Evolutionary conservation across 2,329 filamentous ascomycete species (phyloP).

Genomic region (Chaetomium sp.): DNA sequence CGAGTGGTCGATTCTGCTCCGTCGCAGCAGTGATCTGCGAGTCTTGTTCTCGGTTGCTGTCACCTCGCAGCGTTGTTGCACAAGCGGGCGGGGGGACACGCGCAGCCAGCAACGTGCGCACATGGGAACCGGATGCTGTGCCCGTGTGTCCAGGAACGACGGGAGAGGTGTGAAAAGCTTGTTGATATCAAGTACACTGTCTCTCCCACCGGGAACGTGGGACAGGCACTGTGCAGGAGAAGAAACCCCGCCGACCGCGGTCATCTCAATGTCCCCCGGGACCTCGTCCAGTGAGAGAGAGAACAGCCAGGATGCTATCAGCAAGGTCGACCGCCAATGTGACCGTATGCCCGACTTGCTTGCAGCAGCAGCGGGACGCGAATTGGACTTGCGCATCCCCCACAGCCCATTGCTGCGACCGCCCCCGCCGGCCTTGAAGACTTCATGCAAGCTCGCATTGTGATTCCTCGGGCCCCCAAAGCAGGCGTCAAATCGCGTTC

Average conservation of each 20-base stretch:
- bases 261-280: not conserved
- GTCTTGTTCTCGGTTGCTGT: conserved; percentile 12
- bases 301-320: not conserved
- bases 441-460: conserved; percentile 22
- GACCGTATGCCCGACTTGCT: conserved; percentile 20
- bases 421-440: conserved; percentile 1
- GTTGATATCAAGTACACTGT: not conserved
- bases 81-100: conserved; percentile 8
- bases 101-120: conserved; percentile 25
- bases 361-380: conserved; percentile 21
- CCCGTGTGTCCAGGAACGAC: not conserved
- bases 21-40: conserved; percentile 24
- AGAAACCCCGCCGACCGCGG: not conserved
- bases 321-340: conserved; percentile 3
- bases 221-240: conserved; percentile 2
- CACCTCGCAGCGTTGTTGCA: conserved; percentile 5
- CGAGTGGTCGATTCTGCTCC: not conserved
- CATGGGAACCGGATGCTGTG: conserved; percentile 17
- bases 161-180: not conserved
- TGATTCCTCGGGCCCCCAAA: conserved; percentile 11
- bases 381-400: conserved; percentile 22
- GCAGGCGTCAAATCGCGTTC: conserved; percentile 23
- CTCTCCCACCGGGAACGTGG: not conserved
- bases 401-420: conserved; percentile 4
- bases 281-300: conserved; percentile 13